phyloP scores from a whole-genome alignment of 1,284 basidiomycete genomes.

The Leccinum griseonigrum region DNA sequence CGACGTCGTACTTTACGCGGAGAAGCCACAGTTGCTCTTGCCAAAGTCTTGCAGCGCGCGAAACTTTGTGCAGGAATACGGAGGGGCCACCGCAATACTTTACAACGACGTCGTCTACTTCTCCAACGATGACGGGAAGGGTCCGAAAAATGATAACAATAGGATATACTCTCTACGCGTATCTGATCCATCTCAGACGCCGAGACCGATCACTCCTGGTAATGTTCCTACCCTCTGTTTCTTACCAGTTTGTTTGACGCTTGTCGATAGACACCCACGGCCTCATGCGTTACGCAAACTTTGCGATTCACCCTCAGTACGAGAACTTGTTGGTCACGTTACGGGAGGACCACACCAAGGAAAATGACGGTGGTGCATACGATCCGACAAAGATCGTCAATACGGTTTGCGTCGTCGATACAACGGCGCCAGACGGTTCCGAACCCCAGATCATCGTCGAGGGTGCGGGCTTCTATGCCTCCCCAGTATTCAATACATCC shows the following conservation, averaged over 20 bases:
- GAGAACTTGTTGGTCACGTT: slow-evolving; percentile 29
- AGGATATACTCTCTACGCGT: slow-evolving; percentile 9
- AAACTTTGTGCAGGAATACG: slow-evolving; percentile 36
- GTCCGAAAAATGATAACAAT: slow-evolving; percentile 5
- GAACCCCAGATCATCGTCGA: slow-evolving; percentile 18
- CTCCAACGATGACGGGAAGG: slow-evolving; percentile 21
- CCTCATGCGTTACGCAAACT: slow-evolving; percentile 48
- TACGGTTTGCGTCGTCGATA: background rate
- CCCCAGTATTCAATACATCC: slow-evolving; percentile 62
- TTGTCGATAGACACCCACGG: slow-evolving; percentile 23
- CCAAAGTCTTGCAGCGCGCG: slow-evolving; percentile 32
- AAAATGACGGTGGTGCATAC: too few relatives aligned
- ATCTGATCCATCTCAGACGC: background rate
- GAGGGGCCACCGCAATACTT: slow-evolving; percentile 34
- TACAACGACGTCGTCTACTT: slow-evolving; percentile 32
- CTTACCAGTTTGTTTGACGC: background rate
- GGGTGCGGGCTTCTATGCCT: slow-evolving; percentile 51
- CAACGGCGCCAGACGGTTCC: background rate
- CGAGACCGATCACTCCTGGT: slow-evolving; percentile 17
- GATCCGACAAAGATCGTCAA: too few relatives aligned
- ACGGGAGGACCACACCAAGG: slow-evolving; percentile 52
- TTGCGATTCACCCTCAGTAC: slow-evolving; percentile 19
- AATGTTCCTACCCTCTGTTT: background rate
- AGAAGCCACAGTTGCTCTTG: slow-evolving; percentile 23
- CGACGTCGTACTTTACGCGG: slow-evolving; percentile 13